Percentiles rank a stretch among this genome's conserved stretches.
Evolutionary conservation across 495 filamentous ascomycete genomes (phyloP).

Genomic region (Thermochaetoides thermophila): DNA sequence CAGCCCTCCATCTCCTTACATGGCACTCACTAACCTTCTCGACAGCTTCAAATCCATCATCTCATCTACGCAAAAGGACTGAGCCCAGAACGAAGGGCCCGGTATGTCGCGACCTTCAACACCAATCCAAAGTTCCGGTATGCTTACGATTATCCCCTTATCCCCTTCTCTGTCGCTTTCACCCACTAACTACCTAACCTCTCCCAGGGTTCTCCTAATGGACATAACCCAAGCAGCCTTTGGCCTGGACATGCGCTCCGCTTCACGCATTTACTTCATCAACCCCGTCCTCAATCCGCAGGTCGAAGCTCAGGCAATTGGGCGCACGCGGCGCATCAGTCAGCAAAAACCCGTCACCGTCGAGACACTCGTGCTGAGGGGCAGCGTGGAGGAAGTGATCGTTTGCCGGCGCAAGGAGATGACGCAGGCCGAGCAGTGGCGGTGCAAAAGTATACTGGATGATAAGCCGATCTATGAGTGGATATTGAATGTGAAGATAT

Average conservation of each 20-base stretch:
- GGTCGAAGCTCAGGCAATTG: conserved; percentile 83
- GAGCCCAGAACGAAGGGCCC: conserved; percentile 40
- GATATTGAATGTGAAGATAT: conserved; percentile 55
- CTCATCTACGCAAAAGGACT: conserved; percentile 70
- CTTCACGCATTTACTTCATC: conserved; percentile 80
- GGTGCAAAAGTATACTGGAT: conserved; percentile 50
- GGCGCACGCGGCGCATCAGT: conserved; percentile 77
- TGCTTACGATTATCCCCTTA: neutral
- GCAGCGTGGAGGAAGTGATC: conserved; percentile 78
- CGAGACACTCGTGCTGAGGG: conserved; percentile 70
- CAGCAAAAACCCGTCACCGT: conserved; percentile 70
- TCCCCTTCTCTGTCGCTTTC: neutral
- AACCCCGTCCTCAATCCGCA: conserved; percentile 78
- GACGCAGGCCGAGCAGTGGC: conserved; percentile 57
- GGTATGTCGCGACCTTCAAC: conserved; percentile 69
- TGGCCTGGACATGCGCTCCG: conserved; percentile 68
- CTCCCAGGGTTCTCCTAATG: conserved; percentile 64
- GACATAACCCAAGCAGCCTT: conserved; percentile 77
- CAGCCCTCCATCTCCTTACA: neutral
- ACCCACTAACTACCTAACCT: conserved; percentile 15
- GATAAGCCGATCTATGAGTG: conserved; percentile 64
- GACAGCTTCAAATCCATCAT: conserved; percentile 48
- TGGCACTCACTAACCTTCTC: conserved; percentile 8
- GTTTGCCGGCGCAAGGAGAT: conserved; percentile 58
- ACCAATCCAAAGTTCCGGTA: conserved; percentile 38